phyloP scores from a whole-genome alignment of 164 flowering plant species.

The Houttuynia cordata region DNA sequence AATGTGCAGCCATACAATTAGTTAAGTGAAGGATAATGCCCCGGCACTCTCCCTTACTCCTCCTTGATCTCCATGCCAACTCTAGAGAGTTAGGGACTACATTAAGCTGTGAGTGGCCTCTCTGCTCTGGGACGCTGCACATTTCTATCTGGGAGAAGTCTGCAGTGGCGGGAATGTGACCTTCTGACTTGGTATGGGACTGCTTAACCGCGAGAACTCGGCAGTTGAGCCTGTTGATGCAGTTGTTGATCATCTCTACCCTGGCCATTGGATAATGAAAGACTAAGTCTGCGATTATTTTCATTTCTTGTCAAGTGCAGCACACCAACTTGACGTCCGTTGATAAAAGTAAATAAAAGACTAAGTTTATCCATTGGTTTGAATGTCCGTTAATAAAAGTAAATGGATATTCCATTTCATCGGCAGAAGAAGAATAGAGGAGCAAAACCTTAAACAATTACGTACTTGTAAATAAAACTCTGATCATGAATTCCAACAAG shows the following conservation, averaged over 20 bases:
- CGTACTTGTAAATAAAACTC: conserved; percentile 81
- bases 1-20: neutral
- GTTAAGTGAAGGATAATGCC: neutral
- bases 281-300: too few species aligned
- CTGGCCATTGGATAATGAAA: conserved; percentile 17
- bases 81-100: conserved; percentile 50
- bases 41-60: conserved; percentile 10
- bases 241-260: conserved; percentile 36
- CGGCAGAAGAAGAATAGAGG: neutral
- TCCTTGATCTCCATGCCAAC: conserved; percentile 60
- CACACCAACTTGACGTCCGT: too few species aligned
- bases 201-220: conserved; percentile 71
- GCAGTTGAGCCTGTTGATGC: conserved; percentile 46
- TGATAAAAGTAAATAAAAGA: too few species aligned
- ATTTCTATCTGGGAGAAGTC: conserved; percentile 77
- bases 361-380: too few species aligned
- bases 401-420: too few species aligned
- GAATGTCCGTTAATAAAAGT: too few species aligned
- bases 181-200: conserved; percentile 17
- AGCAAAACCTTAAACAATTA: neutral
- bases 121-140: conserved; percentile 38
- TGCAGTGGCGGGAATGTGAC: conserved; percentile 28
- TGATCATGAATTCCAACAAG: conserved; percentile 79
- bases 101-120: conserved; percentile 30
- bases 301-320: too few species aligned